Base-by-base conservation (phyloP, 192 early-diverging fungal genomes). In the Umbelopsis ramanniana region DNA sequence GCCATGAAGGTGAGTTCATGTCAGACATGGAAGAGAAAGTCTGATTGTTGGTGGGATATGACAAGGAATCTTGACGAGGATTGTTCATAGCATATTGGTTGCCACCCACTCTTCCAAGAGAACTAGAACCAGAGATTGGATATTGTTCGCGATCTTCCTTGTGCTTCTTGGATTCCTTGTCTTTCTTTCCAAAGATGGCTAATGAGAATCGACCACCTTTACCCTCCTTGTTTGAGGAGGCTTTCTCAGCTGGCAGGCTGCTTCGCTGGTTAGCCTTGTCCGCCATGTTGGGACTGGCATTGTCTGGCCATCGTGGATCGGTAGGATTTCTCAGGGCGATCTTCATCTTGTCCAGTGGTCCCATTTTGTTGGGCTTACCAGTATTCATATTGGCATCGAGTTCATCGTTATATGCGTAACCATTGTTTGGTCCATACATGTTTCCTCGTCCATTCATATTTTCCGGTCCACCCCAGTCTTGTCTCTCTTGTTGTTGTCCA, bases 121-220 rank as follows among this genome's bases (percentile, higher is more conserved):
- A 63, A 19, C 57, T n/a, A 4, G 57, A 37, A 29, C 57, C 57
- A 7, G 57, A 63, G 3, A 63, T 63, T 14, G 57, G 57, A 37
- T 63, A 63, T 12, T 54, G 11, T 5, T 35, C 57, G 35, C 57
- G 57, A 4, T 55, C 70, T 29, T 71, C 24, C 54, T 71, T 71
- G 33, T 46, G 24, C 8, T 48, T 72, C 29, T 72, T 66, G 17
- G 57, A 66, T 15, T 74, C 73, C 23, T 74, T 74, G 26, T 63
- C 57, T 46, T 75, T 75, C 37, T 70, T 75, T 15, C 71, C 71
- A 48, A 70, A 70, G 45, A 70, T 60, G 3, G 55, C 74, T 54
- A 70, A 66, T 19, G 68, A 70, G 35, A 69, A 69, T 33, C 68
- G 40, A 14, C 67, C 54, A 37, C 33, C 37, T 55, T 68, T 69